Evolutionary conservation across 106 monocot species (phyloP), one percentile per base, ranked within the genome.

Genomic region (Dendrobium nobile): DNA sequence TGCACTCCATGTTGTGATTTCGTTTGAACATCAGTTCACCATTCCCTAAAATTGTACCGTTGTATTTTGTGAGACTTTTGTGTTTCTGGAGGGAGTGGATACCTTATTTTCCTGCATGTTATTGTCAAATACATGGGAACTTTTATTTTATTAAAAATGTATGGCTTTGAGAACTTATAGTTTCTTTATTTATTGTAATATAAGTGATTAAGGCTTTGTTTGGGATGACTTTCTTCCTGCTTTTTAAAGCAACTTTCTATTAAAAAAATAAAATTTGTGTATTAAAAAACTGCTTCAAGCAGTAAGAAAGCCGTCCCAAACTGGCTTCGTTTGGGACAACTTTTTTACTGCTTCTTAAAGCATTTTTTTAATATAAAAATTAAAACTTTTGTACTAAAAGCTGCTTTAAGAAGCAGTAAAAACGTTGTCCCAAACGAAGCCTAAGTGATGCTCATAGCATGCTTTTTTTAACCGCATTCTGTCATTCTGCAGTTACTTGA

Each of bases 401-500:
- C 31, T 31, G 31, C 31, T 31, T 31, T 31, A 31, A 31, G 31
- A 31, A 31, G 31, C 31, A 31, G 31, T 31, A 31, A 31, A 31
- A 31, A 31, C 1, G 31, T 31, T 1, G 31, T 31, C 31, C 1
- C 1, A 31, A 1, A 31, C 31, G 31, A 31, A 31, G 31, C 31
- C 31, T 24, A 26, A 37, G 6, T 67, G 9, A 28, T 67, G 10
- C 67, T 67, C 67, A 56, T 56, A 15, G 13, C 56, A 9, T 18
- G 15, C 17, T 18, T 58, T 58, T 58, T 19, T 58, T 68, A 28
- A 26, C 31, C 24, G 10, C 28, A 68, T 68, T 24, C 31, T 82
- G 2, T 9, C 19, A 78, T 51, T 80, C 43, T 56, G 4, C 83
- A 99, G 98, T 88, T 95, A 99, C 84, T 85, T 99, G 73, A 93